Percentiles rank a stretch among this genome's conserved stretches.
Conservation (phyloP, 2,329 filamentous ascomycete genomes). For the Albifimbria verrucaria region DNA sequence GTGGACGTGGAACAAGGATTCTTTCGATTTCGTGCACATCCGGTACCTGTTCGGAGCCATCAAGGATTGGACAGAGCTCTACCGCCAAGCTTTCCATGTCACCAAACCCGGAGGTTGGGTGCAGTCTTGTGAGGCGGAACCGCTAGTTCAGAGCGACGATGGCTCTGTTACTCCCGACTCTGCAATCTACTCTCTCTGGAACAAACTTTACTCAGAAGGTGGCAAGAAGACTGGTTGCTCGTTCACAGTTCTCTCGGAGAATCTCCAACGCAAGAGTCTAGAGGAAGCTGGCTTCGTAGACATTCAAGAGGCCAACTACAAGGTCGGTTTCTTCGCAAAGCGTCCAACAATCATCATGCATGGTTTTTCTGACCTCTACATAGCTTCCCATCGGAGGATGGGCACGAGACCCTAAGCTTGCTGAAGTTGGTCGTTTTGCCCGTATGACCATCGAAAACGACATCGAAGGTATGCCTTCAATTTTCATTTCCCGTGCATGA, state of each 20-base stretch:
- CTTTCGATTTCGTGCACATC: slow-evolving; percentile 59
- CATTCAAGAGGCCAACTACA: too few species aligned
- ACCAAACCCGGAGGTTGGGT: slow-evolving; percentile 35
- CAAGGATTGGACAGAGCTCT: slow-evolving; percentile 52
- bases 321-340: too few species aligned
- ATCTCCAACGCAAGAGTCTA: too few species aligned
- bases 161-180: background rate
- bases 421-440: background rate
- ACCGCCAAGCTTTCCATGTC: slow-evolving; percentile 47
- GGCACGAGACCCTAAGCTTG: background rate
- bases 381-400: background rate
- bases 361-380: too few species aligned
- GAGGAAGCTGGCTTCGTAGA: too few species aligned
- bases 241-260: too few species aligned
- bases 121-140: background rate
- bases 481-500: too few species aligned
- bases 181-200: background rate
- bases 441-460: too few species aligned
- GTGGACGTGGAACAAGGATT: slow-evolving; percentile 41
- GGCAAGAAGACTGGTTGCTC: background rate
- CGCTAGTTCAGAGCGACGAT: background rate
- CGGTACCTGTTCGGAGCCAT: slow-evolving; percentile 55
- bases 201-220: background rate
- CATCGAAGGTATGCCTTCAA: too few species aligned
- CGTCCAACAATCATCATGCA: too few species aligned